Evolutionary conservation across 2,329 filamentous ascomycete species (phyloP), one percentile per base, ranked within the genome.

Genomic region (Amauroascus niger): DNA sequence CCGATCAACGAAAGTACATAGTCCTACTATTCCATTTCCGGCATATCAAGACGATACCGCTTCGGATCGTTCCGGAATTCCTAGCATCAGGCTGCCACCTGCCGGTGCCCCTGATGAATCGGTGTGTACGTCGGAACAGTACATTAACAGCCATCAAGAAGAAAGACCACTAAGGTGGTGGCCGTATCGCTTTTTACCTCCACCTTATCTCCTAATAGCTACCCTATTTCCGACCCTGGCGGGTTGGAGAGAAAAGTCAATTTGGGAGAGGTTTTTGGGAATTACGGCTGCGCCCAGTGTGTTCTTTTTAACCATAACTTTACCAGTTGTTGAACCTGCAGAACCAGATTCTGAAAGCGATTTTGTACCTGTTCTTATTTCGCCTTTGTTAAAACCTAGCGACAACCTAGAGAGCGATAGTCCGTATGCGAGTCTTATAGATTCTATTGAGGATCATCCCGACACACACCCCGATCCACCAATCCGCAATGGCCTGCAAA

Each of bases 191-290:
- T 60, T 87, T 18, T 71, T 95, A 3, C 87, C 89, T 2, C 73
- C 86, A 9, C 88, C 88, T 1, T 77, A 86, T 54, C 71, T 85
- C 6, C 74, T 97, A 13, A 68, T 82, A 14, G 78, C 81, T 14
- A 90, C 87, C 0, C 70, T 98, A 0, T 95, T 97, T 61, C 93
- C 93, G 0, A 96, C 91, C 0, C 71, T 98, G 28, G 84, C 83
- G 59, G 83, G 79, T 24, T 98, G 91, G 88, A 74, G 70, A 41
- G 80, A 86, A 26, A 97, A 96, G 69, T 82, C 76, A n/a, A 69
- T 85, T n/a, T 88, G 84, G 82, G 90, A 91, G 62, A 89, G 87
- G 64, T 71, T 89, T 43, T 73, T 96, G 46, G 91, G 88, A 40
- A 63, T 93, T 9, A 77, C 94, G 35, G 90, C 90, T 6, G 84